A percentile compares a stretch with the other conserved stretches of the same genome.
These are phyloP conservation scores for Alternaria conjuncta DNA, from an alignment of 2,329 filamentous ascomycete species.

Conservation along the genomic window DNA sequence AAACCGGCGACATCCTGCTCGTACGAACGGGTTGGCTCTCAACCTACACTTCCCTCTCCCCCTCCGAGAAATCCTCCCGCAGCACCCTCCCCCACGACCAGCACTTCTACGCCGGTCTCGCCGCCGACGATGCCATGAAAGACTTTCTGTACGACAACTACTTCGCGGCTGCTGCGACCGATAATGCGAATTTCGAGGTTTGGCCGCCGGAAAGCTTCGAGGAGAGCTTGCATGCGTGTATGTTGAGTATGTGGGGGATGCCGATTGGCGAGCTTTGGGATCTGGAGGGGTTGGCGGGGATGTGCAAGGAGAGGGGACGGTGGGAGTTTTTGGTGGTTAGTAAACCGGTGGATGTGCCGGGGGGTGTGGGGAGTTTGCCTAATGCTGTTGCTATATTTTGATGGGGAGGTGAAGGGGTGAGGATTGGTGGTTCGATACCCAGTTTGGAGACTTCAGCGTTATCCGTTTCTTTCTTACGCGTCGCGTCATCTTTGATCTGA, in stretches of 20 bases:
- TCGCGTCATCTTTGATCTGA: background rate
- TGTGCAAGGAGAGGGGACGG: constrained; percentile 34
- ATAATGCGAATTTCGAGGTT: constrained; percentile 46
- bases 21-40: constrained; percentile 36
- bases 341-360: constrained; percentile 49
- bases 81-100: constrained; percentile 13
- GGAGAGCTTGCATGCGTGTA: constrained; percentile 27
- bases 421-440: background rate
- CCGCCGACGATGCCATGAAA: constrained; percentile 84
- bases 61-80: constrained; percentile 8
- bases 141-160: constrained; percentile 78
- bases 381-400: constrained; percentile 35
- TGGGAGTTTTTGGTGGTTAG: constrained; percentile 64
- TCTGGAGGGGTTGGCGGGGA: constrained; percentile 35
- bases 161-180: constrained; percentile 37
- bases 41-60: constrained; percentile 19
- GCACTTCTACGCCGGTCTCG: constrained; percentile 63
- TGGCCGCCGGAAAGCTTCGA: constrained; percentile 26
- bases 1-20: constrained; percentile 41
- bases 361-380: constrained; percentile 37
- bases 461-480: background rate
- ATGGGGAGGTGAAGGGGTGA: background rate
- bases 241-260: constrained; percentile 41
- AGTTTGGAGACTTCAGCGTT: background rate
- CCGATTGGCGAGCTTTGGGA: constrained; percentile 48